Conservation (phyloP, 1,139 yeast genomes). For the Kluyveromyces sp. region DNA sequence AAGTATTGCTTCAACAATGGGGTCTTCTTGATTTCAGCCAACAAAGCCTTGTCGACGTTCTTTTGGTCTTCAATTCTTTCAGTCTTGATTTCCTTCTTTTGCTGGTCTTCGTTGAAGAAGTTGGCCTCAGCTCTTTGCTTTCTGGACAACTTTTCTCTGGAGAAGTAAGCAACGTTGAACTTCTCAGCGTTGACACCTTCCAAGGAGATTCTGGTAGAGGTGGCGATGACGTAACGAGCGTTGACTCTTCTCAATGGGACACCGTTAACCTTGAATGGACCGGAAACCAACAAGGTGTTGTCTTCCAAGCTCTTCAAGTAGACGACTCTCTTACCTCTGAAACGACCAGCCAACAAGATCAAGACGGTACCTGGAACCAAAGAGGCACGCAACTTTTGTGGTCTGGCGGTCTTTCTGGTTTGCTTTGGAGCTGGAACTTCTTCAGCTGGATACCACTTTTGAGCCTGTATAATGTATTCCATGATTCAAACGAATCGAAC, state of each 20-base stretch:
- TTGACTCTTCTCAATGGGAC: slow-evolving; percentile 99
- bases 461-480: slow-evolving; percentile 41
- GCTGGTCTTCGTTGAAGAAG: slow-evolving; percentile 79
- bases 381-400: slow-evolving; percentile 95
- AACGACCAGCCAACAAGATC: slow-evolving; percentile 98
- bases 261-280: slow-evolving; percentile 99
- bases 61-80: slow-evolving; percentile 98
- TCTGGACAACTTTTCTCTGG: slow-evolving; percentile 87
- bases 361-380: slow-evolving; percentile 98
- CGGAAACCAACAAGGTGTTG: slow-evolving; percentile 95
- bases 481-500: neutral
- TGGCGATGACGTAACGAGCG: slow-evolving; percentile 98
- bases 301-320: slow-evolving; percentile 97
- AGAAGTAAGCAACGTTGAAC: slow-evolving; percentile 94
- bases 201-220: slow-evolving; percentile 86
- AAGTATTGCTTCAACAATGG: slow-evolving; percentile 97
- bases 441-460: slow-evolving; percentile 95
- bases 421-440: slow-evolving; percentile 82
- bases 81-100: slow-evolving; percentile 74
- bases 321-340: slow-evolving; percentile 99
- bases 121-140: slow-evolving; percentile 83
- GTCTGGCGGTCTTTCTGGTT: slow-evolving; percentile 86
- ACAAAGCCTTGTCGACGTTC: slow-evolving; percentile 88
- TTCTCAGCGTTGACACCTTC: slow-evolving; percentile 80
- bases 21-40: slow-evolving; percentile 93